phyloP scores from a whole-genome alignment of 495 filamentous ascomycete genomes.

The Penicillium angulare region DNA sequence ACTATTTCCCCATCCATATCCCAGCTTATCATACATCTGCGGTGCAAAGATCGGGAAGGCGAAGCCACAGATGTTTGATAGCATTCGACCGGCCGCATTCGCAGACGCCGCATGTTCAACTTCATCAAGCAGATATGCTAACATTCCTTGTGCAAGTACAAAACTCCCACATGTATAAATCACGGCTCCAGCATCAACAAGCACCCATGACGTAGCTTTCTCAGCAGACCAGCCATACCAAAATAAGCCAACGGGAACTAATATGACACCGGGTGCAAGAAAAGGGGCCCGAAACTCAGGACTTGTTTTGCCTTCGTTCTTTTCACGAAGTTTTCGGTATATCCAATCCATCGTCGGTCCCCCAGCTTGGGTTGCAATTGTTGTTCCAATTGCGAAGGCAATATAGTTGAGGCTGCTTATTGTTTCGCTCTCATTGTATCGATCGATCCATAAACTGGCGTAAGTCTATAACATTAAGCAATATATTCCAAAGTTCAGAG shows the following conservation, averaged over 20 bases:
- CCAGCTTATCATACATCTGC: not conserved
- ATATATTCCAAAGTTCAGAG: not conserved
- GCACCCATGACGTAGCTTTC: not conserved
- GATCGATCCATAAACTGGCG: not conserved
- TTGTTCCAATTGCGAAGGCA: not conserved
- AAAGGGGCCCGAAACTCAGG: not conserved
- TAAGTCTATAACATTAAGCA: not conserved
- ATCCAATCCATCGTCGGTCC: not conserved
- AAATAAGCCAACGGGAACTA: not conserved
- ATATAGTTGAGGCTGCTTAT: not conserved
- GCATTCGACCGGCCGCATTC: not conserved
- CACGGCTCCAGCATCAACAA: not conserved
- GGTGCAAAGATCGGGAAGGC: not conserved
- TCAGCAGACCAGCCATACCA: conserved; percentile 1
- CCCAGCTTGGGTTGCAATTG: not conserved
- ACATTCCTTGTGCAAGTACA: not conserved
- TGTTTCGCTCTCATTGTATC: not conserved
- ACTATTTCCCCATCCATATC: conserved; percentile 3
- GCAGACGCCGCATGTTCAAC: not conserved
- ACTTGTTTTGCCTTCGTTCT: not conserved
- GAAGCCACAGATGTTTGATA: not conserved
- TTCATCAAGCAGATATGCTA: not conserved
- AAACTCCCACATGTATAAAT: not conserved
- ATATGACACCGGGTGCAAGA: not conserved
- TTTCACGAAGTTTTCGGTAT: not conserved